These are phyloP conservation scores for Angomonas desouzai DNA, from an alignment of 208 protist genomes.

Conservation along the genomic window DNA sequence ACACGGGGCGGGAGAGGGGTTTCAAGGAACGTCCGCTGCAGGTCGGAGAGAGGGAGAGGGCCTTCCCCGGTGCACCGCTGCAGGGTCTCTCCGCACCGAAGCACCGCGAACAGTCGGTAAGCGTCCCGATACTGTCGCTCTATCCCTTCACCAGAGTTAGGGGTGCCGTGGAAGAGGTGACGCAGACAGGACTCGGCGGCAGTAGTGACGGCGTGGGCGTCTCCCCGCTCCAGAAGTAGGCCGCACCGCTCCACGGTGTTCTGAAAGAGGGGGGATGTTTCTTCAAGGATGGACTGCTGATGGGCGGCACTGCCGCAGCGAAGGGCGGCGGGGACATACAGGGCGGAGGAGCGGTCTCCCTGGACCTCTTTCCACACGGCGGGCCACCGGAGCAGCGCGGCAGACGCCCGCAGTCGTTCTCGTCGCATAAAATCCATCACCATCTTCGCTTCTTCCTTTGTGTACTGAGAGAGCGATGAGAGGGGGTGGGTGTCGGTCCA, in stretches of 20 bases:
- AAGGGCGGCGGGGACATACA: constrained; percentile 3
- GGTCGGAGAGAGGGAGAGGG: background rate
- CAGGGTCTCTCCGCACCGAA: constrained; percentile 10
- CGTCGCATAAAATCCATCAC: background rate
- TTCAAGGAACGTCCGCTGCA: background rate
- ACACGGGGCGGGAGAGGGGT: background rate
- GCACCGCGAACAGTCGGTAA: constrained; percentile 9
- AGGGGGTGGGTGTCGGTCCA: background rate
- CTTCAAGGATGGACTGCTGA: background rate
- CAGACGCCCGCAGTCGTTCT: constrained; percentile 1
- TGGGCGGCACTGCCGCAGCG: background rate
- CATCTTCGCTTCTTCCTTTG: background rate
- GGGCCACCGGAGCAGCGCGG: constrained; percentile 6
- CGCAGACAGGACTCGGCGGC: background rate
- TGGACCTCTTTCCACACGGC: constrained; percentile 1
- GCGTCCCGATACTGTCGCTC: constrained; percentile 7
- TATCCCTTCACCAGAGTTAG: background rate
- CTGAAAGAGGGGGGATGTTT: background rate
- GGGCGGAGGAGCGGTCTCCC: background rate
- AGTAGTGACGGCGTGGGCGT: background rate
- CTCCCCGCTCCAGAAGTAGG: background rate
- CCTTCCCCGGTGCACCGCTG: background rate
- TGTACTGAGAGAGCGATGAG: background rate
- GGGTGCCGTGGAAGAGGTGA: background rate
- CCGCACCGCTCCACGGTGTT: constrained; percentile 1